Evolutionary conservation across 352 stramenopile genomes (phyloP).

Genomic region (Plasmopara halstedii): DNA sequence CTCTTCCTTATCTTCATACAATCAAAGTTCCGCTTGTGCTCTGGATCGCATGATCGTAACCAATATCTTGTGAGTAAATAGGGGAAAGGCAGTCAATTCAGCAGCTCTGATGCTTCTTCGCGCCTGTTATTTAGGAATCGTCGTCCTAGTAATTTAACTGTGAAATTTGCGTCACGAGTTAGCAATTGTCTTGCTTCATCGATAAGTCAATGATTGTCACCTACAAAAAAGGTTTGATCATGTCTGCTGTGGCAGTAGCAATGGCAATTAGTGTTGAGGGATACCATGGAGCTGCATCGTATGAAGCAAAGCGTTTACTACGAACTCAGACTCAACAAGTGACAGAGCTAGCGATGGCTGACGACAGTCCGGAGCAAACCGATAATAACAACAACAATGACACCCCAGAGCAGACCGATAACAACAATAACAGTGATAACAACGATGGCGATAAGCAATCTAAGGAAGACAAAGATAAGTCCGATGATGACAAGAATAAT

Average conservation of each 20-base stretch:
- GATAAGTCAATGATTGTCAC: conserved; percentile 14
- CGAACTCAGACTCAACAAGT: conserved; percentile 9
- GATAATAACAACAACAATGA: conserved; percentile 8
- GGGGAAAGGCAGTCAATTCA: no score
- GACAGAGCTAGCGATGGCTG: conserved; percentile 15
- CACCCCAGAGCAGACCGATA: no score
- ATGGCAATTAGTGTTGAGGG: conserved; percentile 12
- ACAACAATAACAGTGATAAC: conserved; percentile 19
- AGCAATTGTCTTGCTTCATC: conserved; percentile 3
- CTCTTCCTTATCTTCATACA: no score
- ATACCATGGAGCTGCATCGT: conserved; percentile 13
- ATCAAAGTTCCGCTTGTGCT: no score
- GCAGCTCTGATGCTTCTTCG: no score
- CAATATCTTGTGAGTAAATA: no score
- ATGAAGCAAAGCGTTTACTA: conserved; percentile 18
- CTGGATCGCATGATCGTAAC: no score
- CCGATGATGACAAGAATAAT: conserved; percentile 7
- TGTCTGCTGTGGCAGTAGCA: conserved; percentile 18
- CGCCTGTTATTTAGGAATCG: no score
- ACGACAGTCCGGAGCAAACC: conserved; percentile 8
- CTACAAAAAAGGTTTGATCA: conserved; percentile 24
- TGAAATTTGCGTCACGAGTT: conserved; percentile 15
- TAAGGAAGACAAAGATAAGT: neutral
- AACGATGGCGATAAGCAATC: no score
- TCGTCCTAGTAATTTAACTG: no score